A percentile compares a stretch with the other conserved stretches of the same genome.
These are phyloP conservation scores for Senecio squalidus DNA, from an alignment of 140 eudicot species.

Conservation along the genomic window DNA sequence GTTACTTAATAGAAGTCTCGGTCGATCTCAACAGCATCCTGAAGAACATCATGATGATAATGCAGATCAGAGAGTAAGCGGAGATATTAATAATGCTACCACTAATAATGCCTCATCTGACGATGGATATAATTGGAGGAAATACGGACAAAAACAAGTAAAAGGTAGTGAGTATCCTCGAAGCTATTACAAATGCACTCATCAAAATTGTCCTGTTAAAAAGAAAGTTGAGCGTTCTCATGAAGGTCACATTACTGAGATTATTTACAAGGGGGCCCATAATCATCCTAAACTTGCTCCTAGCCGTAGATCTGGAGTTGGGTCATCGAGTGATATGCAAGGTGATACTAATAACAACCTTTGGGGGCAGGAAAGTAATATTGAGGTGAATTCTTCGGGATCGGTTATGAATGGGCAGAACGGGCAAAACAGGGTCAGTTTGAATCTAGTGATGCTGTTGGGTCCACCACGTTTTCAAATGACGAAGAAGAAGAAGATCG, in stretches of 20 bases:
- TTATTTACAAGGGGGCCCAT: slow-evolving; percentile 77
- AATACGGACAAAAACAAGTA: slow-evolving; percentile 91
- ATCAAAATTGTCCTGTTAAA: slow-evolving; percentile 69
- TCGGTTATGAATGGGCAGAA: slow-evolving; percentile 30
- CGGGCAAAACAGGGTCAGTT: slow-evolving; percentile 45
- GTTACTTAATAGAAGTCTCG: slow-evolving; percentile 21
- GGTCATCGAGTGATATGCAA: slow-evolving; percentile 42
- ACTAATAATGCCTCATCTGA: slow-evolving; percentile 52
- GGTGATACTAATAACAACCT: slow-evolving; percentile 10
- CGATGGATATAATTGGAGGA: slow-evolving; percentile 86
- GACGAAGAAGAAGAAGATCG: slow-evolving; percentile 81
- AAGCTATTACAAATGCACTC: slow-evolving; percentile 88
- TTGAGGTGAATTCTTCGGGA: slow-evolving; percentile 55
- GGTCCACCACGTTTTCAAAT: slow-evolving; percentile 62
- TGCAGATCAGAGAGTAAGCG: slow-evolving; percentile 46
- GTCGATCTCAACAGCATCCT: slow-evolving; percentile 21
- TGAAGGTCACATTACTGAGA: slow-evolving; percentile 82
- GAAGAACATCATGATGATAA: slow-evolving; percentile 45
- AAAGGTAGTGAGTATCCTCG: slow-evolving; percentile 87
- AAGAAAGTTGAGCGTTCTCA: slow-evolving; percentile 81
- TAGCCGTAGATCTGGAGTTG: slow-evolving; percentile 47
- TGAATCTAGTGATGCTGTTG: slow-evolving; percentile 64
- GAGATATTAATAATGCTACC: slow-evolving; percentile 32
- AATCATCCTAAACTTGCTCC: slow-evolving; percentile 73
- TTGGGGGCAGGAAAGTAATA: slow-evolving; percentile 60